Conservation (phyloP, 495 filamentous ascomycete species). For the Aspergillus ellipticus region DNA sequence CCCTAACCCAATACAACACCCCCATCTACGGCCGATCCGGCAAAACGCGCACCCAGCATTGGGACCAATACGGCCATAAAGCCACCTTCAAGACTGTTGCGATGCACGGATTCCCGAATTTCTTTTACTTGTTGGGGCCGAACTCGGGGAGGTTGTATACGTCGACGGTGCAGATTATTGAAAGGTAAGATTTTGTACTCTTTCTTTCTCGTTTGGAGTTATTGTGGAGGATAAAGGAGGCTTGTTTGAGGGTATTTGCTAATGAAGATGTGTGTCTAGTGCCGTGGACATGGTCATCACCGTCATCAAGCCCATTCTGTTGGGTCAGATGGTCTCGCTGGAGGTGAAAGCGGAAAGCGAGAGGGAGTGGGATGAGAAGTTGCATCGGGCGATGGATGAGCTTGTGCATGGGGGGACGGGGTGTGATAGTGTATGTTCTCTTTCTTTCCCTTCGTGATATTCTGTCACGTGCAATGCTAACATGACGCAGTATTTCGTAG, state of each 20-base stretch:
- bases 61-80: conserved; percentile 13
- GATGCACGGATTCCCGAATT: conserved; percentile 27
- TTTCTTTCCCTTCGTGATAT: not conserved
- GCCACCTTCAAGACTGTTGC: conserved; percentile 21
- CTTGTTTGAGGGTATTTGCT: not conserved
- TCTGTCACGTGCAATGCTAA: not conserved
- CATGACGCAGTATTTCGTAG: conserved; percentile 12
- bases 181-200: conserved; percentile 33
- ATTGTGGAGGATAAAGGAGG: too few relatives aligned
- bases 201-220: not conserved
- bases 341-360: conserved; percentile 10
- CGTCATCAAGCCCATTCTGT: conserved; percentile 8
- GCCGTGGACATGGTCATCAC: conserved; percentile 8
- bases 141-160: conserved; percentile 25
- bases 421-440: conserved; percentile 12
- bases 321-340: not conserved
- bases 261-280: not conserved
- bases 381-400: conserved; percentile 10
- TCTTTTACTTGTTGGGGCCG: conserved; percentile 25
- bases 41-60: conserved; percentile 11
- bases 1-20: conserved; percentile 8
- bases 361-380: not conserved
- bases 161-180: conserved; percentile 37
- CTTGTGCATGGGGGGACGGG: conserved; percentile 7
- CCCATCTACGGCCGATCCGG: conserved; percentile 6